These are phyloP conservation scores for Davidsoniella eucalypti DNA, from an alignment of 2,329 filamentous ascomycete genomes.

Conservation along the genomic window DNA sequence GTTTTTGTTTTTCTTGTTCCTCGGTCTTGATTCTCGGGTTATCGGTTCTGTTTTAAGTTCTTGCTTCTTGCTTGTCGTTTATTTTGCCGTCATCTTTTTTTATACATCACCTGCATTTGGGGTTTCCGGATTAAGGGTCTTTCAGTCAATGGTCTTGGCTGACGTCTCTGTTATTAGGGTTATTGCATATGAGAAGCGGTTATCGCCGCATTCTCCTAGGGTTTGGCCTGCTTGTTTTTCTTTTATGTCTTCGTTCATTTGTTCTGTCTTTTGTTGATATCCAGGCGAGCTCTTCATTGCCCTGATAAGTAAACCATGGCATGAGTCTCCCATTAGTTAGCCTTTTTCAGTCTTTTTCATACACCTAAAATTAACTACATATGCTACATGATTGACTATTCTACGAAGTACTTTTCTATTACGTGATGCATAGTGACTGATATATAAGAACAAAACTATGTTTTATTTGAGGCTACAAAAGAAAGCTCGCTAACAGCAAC, in stretches of 20 bases:
- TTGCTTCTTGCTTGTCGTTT: background rate
- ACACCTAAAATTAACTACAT: too few species aligned
- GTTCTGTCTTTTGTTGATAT: constrained; percentile 7
- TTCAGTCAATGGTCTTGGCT: too few species aligned
- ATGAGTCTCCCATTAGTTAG: constrained; percentile 8
- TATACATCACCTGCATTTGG: too few species aligned
- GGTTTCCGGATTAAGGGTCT: too few species aligned
- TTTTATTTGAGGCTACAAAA: background rate
- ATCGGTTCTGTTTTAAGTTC: background rate
- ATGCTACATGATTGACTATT: too few species aligned
- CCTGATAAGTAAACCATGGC: background rate
- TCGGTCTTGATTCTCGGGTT: background rate
- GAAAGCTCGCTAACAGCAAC: constrained; percentile 3
- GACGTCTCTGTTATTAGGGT: background rate
- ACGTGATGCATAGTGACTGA: background rate
- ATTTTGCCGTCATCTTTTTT: background rate
- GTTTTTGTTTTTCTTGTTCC: background rate
- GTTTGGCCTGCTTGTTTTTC: constrained; percentile 2
- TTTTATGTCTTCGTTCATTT: background rate
- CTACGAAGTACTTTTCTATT: background rate
- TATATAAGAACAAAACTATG: background rate
- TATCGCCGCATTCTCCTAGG: background rate
- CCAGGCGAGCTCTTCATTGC: constrained; percentile 2
- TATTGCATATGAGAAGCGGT: background rate
- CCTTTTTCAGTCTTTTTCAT: constrained; percentile 2